phyloP scores from a whole-genome alignment of 2,329 filamentous ascomycete species.

The Alternaria conjuncta region DNA sequence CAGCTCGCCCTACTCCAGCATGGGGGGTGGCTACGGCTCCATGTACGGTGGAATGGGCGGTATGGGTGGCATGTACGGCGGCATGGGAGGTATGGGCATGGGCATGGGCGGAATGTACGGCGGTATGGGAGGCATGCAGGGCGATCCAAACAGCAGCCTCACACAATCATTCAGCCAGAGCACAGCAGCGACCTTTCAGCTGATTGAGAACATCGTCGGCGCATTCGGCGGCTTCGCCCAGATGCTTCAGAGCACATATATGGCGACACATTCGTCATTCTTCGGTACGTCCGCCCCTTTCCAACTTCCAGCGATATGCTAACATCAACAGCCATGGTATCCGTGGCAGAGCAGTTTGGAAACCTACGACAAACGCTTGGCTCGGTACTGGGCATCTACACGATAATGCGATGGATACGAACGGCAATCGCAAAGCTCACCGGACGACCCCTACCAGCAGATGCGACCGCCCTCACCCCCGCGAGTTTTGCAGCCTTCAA shows the following conservation, averaged over 20 bases:
- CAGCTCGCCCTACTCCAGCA: conserved; percentile 62
- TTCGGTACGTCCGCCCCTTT: conserved; percentile 71
- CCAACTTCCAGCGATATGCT: conserved; percentile 5
- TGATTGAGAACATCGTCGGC: conserved; percentile 95
- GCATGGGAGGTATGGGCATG: conserved; percentile 45
- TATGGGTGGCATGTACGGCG: conserved; percentile 46
- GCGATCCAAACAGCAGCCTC: conserved; percentile 83
- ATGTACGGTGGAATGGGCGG: conserved; percentile 51
- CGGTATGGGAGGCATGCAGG: conserved; percentile 54
- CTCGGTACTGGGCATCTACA: conserved; percentile 93
- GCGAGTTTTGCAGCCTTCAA: conserved; percentile 90
- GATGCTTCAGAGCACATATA: conserved; percentile 99
- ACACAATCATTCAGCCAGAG: conserved; percentile 95
- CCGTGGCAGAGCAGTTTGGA: conserved; percentile 95
- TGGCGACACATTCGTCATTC: conserved; percentile 98
- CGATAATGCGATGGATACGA: conserved; percentile 91
- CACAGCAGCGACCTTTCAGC: conserved; percentile 96
- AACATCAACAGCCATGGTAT: conserved; percentile 78
- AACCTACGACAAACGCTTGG: conserved; percentile 92
- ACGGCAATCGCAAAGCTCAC: conserved; percentile 92
- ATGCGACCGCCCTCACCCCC: conserved; percentile 85
- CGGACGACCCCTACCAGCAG: conserved; percentile 85
- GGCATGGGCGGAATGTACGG: conserved; percentile 56
- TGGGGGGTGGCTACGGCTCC: conserved; percentile 53
- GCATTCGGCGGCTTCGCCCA: conserved; percentile 98